Conservation (phyloP, 2,329 filamentous ascomycete genomes). For the Polytolypa hystricis region DNA sequence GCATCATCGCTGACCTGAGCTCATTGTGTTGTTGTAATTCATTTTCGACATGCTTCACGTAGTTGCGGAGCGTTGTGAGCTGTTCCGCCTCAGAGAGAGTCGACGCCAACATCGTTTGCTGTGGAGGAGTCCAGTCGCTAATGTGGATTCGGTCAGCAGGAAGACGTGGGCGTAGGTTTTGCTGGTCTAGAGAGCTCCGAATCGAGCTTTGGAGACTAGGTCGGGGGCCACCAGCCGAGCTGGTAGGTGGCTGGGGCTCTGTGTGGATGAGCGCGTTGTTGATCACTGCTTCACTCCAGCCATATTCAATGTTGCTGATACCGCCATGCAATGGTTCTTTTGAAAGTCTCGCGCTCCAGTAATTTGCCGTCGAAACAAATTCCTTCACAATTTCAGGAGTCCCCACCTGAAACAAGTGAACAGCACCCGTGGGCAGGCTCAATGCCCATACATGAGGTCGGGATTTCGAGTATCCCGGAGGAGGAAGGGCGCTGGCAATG, state of each 20-base stretch:
- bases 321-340: slow-evolving; percentile 88
- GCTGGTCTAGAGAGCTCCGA: slow-evolving; percentile 56
- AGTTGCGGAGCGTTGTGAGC: slow-evolving; percentile 59
- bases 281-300: slow-evolving; percentile 81
- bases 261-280: slow-evolving; percentile 59
- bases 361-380: slow-evolving; percentile 90
- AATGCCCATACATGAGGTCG: slow-evolving; percentile 90
- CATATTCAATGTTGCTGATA: slow-evolving; percentile 94
- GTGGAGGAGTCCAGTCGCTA: slow-evolving; percentile 78
- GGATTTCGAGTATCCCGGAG: slow-evolving; percentile 83
- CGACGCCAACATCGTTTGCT: slow-evolving; percentile 80
- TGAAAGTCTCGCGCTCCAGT: slow-evolving; percentile 90
- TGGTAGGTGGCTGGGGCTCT: slow-evolving; percentile 24
- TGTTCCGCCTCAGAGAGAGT: slow-evolving; percentile 71
- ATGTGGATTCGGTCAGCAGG: slow-evolving; percentile 78
- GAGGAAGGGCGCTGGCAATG: slow-evolving; percentile 77
- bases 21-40: slow-evolving; percentile 83
- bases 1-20: slow-evolving; percentile 71
- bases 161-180: slow-evolving; percentile 53
- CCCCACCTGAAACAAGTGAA: slow-evolving; percentile 96
- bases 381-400: slow-evolving; percentile 90
- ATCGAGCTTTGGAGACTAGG: slow-evolving; percentile 52
- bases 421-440: slow-evolving; percentile 80
- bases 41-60: slow-evolving; percentile 75
- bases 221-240: slow-evolving; percentile 23